A percentile compares a stretch with the other conserved stretches of the same genome.
phyloP scores from a whole-genome alignment of 129 eudicot genomes.

The Escallonia herrerae region DNA sequence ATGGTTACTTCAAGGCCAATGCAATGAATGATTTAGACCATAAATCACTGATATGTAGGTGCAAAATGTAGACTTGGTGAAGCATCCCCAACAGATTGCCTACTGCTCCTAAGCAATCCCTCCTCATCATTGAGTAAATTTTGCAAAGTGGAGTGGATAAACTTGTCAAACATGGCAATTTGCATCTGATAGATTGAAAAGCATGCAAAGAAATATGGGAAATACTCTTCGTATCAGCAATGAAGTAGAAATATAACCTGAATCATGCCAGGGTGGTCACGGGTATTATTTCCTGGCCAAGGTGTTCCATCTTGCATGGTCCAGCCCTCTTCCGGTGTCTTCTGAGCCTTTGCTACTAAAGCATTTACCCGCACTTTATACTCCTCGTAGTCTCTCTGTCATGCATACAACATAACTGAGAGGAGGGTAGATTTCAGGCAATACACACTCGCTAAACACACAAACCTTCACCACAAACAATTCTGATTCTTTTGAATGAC shows the following conservation, averaged over 20 bases:
- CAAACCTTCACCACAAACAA: no score
- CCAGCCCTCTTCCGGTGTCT: conserved; percentile 99
- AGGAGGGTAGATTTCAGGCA: no score
- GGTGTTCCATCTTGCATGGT: conserved; percentile 98
- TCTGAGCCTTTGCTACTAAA: conserved; percentile 94
- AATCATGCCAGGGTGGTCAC: conserved; percentile 99
- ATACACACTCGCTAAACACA: no score
- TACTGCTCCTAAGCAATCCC: no score
- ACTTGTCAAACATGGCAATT: background rate
- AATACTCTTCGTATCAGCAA: background rate
- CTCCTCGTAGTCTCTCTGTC: conserved; percentile 93
- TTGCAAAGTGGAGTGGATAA: no score
- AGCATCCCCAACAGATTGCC: no score
- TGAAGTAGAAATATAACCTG: conserved; percentile 44
- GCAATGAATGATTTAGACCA: no score
- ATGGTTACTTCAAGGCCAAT: no score
- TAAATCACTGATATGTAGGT: no score
- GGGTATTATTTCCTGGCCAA: conserved; percentile 97
- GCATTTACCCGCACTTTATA: conserved; percentile 88
- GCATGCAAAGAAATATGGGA: background rate
- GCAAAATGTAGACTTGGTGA: no score
- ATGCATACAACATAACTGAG: background rate
- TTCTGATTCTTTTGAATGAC: background rate
- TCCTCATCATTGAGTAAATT: no score
- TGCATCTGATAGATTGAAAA: background rate